Evolutionary conservation across 1,139 yeast species (phyloP), one percentile per base, ranked within the genome.

Genomic region (Hansenula lynferdii): DNA sequence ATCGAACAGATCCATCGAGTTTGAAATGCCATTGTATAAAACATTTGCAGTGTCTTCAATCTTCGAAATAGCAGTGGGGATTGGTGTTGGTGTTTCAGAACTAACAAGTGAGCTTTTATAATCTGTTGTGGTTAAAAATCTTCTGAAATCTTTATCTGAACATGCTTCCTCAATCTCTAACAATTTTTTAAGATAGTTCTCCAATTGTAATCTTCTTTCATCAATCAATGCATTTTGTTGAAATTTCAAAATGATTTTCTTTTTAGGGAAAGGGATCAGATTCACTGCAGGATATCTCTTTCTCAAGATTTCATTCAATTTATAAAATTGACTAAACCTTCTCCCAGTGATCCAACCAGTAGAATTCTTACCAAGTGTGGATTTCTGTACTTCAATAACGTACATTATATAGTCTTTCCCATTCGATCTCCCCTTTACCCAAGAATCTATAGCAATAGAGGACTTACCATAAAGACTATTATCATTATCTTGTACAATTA

Each of bases 311-410:
- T 76, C 79, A 52, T 89, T 80, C 24, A 90, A 65, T 45, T 73
- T 76, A 59, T 72, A 79, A 57, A 90, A 90, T 53, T 90, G 97
- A 51, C 86, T 85, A 54, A 80, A 90, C 41, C 97, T 66, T 49
- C 97, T 66, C 0, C 96, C 94, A 24, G 89, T 86, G 36, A 86
- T 79, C 97, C 97, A 90, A 0, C 90, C 87, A 0, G 92, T 87
- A 8, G 76, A 68, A 8, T 64, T 65, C 15, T 69, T 68, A 4
- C 49, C 50, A 12, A 42, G 49, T 21, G 57, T 60, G 28, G 69
- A 58, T 44, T 80, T 80, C 42, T 80, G 81, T 6, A 89, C 87
- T 53, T 83, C 90, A 31, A 90, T 81, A 30, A 87, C 72, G 58
- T 89, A 90, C 39, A 84, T 64, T 4, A 79, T 75, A 44, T 75